A percentile compares a stretch with the other conserved stretches of the same genome.
Conservation (phyloP, 257 asterid genomes). For the Echium plantagineum region DNA sequence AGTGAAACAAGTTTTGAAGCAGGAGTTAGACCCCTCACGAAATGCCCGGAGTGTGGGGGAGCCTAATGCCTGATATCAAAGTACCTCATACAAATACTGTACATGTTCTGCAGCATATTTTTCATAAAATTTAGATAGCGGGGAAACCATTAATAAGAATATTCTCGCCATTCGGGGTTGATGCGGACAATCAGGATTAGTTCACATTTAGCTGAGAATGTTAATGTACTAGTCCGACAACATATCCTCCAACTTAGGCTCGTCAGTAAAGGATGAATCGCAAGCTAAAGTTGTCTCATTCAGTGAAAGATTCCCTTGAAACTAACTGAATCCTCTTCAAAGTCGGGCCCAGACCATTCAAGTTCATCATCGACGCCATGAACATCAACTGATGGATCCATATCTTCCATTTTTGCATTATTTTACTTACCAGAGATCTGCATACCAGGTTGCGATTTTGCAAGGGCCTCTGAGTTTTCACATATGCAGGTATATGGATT, state of each 20-base stretch:
- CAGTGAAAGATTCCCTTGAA: constrained; percentile 21
- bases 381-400: constrained; percentile 24
- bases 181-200: no score
- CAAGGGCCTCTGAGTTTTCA: constrained; percentile 50
- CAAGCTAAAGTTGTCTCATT: constrained; percentile 55
- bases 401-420: constrained; percentile 23
- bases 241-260: constrained; percentile 70
- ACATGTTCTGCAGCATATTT: no score
- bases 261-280: constrained; percentile 44
- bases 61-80: no score
- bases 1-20: no score
- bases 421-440: constrained; percentile 21
- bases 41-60: no score
- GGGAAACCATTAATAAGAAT: no score
- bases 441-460: constrained; percentile 20
- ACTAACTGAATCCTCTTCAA: constrained; percentile 48
- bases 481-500: constrained; percentile 89
- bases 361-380: constrained; percentile 44
- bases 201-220: no score
- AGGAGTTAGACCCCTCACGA: no score
- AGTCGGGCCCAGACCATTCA: constrained; percentile 72
- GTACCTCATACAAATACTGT: no score
- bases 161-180: no score
- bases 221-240: constrained; percentile 47
- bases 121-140: no score